These are phyloP conservation scores for Tetrapisispora nanseiensis DNA, from an alignment of 805 yeast species.

Conservation along the genomic window DNA sequence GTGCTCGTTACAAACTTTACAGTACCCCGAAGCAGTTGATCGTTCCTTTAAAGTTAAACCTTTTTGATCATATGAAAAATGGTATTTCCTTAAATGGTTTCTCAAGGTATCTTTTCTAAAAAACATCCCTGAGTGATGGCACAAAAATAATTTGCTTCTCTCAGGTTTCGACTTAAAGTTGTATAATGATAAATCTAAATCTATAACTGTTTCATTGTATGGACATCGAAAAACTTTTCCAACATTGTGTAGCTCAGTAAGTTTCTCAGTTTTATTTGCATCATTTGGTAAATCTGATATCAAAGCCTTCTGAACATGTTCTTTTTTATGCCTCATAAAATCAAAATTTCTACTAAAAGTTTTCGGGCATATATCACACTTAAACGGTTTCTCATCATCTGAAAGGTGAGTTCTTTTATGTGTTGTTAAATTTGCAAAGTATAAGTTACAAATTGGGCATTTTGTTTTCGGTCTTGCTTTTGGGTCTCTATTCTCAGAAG, in stretches of 20 bases:
- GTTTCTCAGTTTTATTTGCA: background rate
- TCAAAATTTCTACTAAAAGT: conserved; percentile 85
- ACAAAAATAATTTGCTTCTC: conserved; percentile 21
- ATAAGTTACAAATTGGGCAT: conserved; percentile 56
- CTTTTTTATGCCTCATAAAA: conserved; percentile 68
- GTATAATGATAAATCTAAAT: conserved; percentile 17
- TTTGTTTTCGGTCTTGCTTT: conserved; percentile 52
- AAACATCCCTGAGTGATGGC: conserved; percentile 78
- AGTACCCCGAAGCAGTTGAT: conserved; percentile 47
- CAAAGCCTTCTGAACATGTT: conserved; percentile 35
- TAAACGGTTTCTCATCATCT: conserved; percentile 60
- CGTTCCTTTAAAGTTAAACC: conserved; percentile 22
- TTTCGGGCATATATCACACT: conserved; percentile 64
- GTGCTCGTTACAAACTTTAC: conserved; percentile 59
- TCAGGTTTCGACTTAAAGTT: conserved; percentile 10
- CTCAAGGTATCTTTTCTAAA: conserved; percentile 85
- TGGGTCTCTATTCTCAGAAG: conserved; percentile 9
- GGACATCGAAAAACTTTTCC: conserved; percentile 61
- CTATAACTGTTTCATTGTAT: conserved; percentile 30
- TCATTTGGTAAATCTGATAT: background rate
- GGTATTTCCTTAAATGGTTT: conserved; percentile 80
- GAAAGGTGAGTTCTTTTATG: conserved; percentile 68
- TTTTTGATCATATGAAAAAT: conserved; percentile 70
- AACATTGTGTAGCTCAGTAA: background rate
- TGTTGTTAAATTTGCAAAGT: conserved; percentile 68